Conservation (phyloP, 306 rosid species). For the Citrullus amarus region DNA sequence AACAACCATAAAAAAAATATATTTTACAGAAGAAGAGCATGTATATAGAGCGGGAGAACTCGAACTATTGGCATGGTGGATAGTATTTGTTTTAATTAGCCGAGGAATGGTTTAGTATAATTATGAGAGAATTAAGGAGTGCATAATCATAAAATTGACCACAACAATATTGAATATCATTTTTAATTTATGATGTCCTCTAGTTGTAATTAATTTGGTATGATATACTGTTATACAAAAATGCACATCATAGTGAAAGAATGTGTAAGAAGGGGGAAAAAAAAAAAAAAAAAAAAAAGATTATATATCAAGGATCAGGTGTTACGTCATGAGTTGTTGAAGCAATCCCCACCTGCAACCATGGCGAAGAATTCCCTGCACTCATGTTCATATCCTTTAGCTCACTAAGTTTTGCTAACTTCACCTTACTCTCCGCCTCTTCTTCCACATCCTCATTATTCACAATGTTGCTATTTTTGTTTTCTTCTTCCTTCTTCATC, state of each 20-base stretch:
- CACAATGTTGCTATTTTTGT: conserved; percentile 15
- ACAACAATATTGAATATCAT: neutral
- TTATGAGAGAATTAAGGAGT: neutral
- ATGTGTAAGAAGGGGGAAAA: neutral
- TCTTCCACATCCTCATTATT: conserved; percentile 29
- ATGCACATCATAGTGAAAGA: neutral
- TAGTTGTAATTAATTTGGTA: neutral
- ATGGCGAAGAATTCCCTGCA: conserved; percentile 56
- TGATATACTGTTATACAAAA: conserved; percentile 9
- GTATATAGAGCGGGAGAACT: too few species aligned
- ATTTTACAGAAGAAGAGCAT: too few species aligned
- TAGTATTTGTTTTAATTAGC: too few species aligned
- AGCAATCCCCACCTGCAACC: conserved; percentile 94
- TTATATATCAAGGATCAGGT: conserved; percentile 22
- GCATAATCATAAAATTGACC: neutral
- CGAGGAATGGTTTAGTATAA: neutral
- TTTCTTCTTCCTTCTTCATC: conserved; percentile 10
- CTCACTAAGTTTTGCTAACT: conserved; percentile 80
- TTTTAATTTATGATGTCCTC: neutral
- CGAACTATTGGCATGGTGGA: too few species aligned
- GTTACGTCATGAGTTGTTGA: conserved; percentile 53
- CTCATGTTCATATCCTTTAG: conserved; percentile 51
- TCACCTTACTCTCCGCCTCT: conserved; percentile 64
- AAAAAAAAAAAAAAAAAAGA: neutral
- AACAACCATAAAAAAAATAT: too few species aligned